phyloP scores from a whole-genome alignment of 495 filamentous ascomycete genomes.

The Rhypophila decipiens region DNA sequence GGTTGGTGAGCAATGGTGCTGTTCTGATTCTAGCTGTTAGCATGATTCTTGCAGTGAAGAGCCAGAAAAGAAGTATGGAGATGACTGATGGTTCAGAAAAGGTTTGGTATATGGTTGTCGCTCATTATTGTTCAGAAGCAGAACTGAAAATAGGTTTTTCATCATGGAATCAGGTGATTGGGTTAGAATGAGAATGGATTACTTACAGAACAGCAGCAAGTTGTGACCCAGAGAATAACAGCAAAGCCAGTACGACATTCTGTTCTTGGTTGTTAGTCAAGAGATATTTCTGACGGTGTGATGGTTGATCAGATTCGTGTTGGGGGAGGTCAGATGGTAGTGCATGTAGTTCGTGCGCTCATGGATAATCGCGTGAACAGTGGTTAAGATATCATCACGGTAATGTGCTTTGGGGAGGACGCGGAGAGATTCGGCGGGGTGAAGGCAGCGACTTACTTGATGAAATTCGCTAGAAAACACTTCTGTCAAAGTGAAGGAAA shows the following conservation, averaged over 20 bases:
- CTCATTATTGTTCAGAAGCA: constrained; percentile 86
- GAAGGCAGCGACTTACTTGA: no score
- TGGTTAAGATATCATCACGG: constrained; percentile 52
- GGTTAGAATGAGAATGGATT: neutral
- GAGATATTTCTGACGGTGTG: constrained; percentile 6
- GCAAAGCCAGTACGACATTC: constrained; percentile 7
- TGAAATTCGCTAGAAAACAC: no score
- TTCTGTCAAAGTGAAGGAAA: no score
- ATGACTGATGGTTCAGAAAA: constrained; percentile 31
- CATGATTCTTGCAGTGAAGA: constrained; percentile 4
- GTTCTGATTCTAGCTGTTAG: constrained; percentile 11
- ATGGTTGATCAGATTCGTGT: constrained; percentile 1
- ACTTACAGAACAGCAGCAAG: constrained; percentile 16
- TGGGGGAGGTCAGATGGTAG: constrained; percentile 82
- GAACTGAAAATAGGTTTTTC: constrained; percentile 80
- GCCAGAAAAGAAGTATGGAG: constrained; percentile 4
- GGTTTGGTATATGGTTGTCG: constrained; percentile 79
- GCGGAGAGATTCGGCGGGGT: no score
- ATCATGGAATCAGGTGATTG: constrained; percentile 53
- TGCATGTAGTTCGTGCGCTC: constrained; percentile 98
- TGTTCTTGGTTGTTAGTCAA: constrained; percentile 16
- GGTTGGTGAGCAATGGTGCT: neutral
- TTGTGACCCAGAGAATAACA: no score
- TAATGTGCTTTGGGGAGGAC: no score
- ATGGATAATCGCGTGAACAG: constrained; percentile 63